Conservation (phyloP, 192 early-diverging fungal species). For the Podila epicladia region DNA sequence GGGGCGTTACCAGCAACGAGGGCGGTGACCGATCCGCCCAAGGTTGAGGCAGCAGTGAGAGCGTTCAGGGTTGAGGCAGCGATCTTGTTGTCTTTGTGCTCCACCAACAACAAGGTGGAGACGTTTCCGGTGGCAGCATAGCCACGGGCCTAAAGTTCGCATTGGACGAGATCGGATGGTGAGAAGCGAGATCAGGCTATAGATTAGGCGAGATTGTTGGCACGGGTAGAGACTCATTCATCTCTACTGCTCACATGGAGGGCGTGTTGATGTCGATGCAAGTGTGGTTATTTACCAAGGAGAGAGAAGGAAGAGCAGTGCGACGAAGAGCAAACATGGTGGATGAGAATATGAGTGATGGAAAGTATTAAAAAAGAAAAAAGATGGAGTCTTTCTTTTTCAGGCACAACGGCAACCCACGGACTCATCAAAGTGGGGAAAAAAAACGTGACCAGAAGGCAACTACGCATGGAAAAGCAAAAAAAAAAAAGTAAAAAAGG, state of each 20-base stretch:
- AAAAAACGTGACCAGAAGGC: no score
- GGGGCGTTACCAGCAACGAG: constrained; percentile 87
- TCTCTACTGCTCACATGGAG: no score
- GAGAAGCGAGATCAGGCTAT: no score
- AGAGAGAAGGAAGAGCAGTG: constrained; percentile 38
- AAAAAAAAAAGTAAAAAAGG: no score
- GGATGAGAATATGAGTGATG: background rate
- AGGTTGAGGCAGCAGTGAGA: constrained; percentile 82
- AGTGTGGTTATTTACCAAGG: constrained; percentile 31
- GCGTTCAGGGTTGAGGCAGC: constrained; percentile 85
- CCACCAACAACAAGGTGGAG: constrained; percentile 88
- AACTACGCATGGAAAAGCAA: no score
- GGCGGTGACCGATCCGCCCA: constrained; percentile 87
- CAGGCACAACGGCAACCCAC: background rate
- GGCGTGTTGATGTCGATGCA: background rate
- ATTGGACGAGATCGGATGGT: no score
- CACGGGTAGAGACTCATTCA: no score
- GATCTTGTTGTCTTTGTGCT: constrained; percentile 83
- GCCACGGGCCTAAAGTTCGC: constrained; percentile 32
- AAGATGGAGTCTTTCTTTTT: background rate
- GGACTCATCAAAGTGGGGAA: background rate
- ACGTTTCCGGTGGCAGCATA: constrained; percentile 63
- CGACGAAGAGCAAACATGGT: constrained; percentile 49
- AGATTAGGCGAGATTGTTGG: background rate
- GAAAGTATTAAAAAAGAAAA: background rate